Evolutionary conservation across 352 stramenopile genomes (phyloP).

Genomic region (Phytophthora hibernalis): DNA sequence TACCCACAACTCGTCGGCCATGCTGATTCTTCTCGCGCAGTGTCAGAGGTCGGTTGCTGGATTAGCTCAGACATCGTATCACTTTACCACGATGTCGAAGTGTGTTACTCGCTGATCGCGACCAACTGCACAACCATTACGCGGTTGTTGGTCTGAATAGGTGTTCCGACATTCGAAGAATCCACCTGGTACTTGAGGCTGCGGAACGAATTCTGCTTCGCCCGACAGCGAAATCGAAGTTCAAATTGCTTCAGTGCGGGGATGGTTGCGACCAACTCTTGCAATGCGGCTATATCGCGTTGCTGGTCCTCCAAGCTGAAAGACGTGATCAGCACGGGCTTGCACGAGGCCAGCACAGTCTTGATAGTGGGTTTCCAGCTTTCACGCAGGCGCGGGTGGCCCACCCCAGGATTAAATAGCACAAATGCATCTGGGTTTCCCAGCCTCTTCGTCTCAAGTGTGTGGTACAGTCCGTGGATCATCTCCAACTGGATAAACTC

Average conservation of each 20-base stretch:
- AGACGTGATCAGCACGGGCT: slow-evolving; percentile 65
- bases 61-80: not conserved
- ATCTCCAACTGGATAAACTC: slow-evolving; percentile 47
- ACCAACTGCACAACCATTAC: slow-evolving; percentile 60
- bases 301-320: slow-evolving; percentile 72
- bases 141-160: slow-evolving; percentile 64
- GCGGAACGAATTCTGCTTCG: slow-evolving; percentile 66
- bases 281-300: slow-evolving; percentile 57
- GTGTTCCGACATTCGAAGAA: slow-evolving; percentile 42
- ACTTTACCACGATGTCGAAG: slow-evolving; percentile 12
- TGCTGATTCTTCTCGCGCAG: not conserved
- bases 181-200: slow-evolving; percentile 68
- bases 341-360: slow-evolving; percentile 47
- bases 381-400: slow-evolving; percentile 53
- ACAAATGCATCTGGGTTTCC: slow-evolving; percentile 59
- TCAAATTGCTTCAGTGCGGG: slow-evolving; percentile 23
- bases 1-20: slow-evolving; percentile 14
- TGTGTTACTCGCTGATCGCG: slow-evolving; percentile 6
- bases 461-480: slow-evolving; percentile 64
- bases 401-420: slow-evolving; percentile 79
- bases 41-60: no score
- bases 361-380: slow-evolving; percentile 67
- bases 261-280: slow-evolving; percentile 31
- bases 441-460: slow-evolving; percentile 31
- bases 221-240: slow-evolving; percentile 40